Evolutionary conservation across 2,329 filamentous ascomycete species (phyloP).

Genomic region (Sphaerostilbella broomeana): DNA sequence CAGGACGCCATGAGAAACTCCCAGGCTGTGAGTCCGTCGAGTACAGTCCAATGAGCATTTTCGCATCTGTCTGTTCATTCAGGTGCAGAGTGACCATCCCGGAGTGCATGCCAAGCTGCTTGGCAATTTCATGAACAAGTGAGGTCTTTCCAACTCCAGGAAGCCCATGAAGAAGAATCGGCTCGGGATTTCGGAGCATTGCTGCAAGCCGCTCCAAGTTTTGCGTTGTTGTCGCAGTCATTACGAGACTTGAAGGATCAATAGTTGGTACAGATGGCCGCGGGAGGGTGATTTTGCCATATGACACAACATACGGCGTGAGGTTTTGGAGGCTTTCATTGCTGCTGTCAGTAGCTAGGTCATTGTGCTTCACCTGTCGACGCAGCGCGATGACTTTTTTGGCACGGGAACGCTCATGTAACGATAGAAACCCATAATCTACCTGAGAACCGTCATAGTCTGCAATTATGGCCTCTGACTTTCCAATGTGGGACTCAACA

Average conservation of each 20-base stretch:
- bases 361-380: conserved; percentile 27
- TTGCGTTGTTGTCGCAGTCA: conserved; percentile 62
- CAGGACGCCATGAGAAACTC: conserved; percentile 86
- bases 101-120: conserved; percentile 68
- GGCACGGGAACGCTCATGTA: conserved; percentile 51
- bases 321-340: conserved; percentile 34
- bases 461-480: conserved; percentile 54
- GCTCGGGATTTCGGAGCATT: conserved; percentile 59
- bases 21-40: conserved; percentile 81
- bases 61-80: conserved; percentile 97
- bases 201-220: conserved; percentile 67
- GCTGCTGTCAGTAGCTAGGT: conserved; percentile 9
- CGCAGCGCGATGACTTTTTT: conserved; percentile 39
- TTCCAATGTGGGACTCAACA: conserved; percentile 57
- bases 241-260: conserved; percentile 49
- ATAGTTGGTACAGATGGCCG: conserved; percentile 45
- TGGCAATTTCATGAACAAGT: conserved; percentile 73
- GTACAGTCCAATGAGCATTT: conserved; percentile 91
- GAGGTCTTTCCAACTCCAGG: conserved; percentile 89
- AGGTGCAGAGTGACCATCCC: conserved; percentile 90
- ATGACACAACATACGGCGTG: conserved; percentile 55
- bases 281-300: conserved; percentile 63
- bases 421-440: conserved; percentile 68
- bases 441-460: conserved; percentile 68
- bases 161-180: conserved; percentile 74